Evolutionary conservation across 2,329 filamentous ascomycete species (phyloP).

Genomic region (Phialemonium atrogriseum): DNA sequence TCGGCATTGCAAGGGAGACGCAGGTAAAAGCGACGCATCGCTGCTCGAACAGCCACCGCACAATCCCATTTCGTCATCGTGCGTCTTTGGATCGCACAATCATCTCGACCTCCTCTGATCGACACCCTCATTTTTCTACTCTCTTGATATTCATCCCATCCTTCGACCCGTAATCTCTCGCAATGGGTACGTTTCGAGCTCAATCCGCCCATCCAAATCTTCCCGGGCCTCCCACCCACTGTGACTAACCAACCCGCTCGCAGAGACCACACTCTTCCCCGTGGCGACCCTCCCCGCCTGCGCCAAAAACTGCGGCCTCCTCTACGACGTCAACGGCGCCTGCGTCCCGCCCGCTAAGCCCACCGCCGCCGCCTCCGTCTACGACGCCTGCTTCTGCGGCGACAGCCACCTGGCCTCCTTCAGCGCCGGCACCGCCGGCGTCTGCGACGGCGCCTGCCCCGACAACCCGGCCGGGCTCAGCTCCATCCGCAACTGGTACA

Average conservation of each 20-base stretch:
- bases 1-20: too few relatives aligned
- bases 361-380: constrained; percentile 40
- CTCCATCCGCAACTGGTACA: constrained; percentile 64
- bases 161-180: neutral
- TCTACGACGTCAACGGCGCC: constrained; percentile 55
- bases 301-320: constrained; percentile 18
- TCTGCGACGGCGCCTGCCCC: constrained; percentile 55
- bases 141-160: too few relatives aligned
- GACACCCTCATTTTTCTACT: too few relatives aligned
- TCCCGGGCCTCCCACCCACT: neutral
- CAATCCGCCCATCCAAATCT: too few relatives aligned
- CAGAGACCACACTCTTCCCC: constrained; percentile 1
- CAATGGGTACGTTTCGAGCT: constrained; percentile 1
- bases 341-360: constrained; percentile 55
- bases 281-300: constrained; percentile 10
- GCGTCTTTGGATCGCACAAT: too few relatives aligned
- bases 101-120: too few relatives aligned
- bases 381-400: constrained; percentile 67
- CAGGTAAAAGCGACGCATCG: too few relatives aligned
- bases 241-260: neutral
- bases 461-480: constrained; percentile 38
- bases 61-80: too few relatives aligned
- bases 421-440: constrained; percentile 43
- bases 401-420: constrained; percentile 51
- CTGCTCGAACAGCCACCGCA: too few relatives aligned